Percentiles rank a stretch among this genome's conserved stretches.
These are phyloP conservation scores for Evansstolkia leycettana DNA, from an alignment of 495 filamentous ascomycete genomes.

Conservation along the genomic window DNA sequence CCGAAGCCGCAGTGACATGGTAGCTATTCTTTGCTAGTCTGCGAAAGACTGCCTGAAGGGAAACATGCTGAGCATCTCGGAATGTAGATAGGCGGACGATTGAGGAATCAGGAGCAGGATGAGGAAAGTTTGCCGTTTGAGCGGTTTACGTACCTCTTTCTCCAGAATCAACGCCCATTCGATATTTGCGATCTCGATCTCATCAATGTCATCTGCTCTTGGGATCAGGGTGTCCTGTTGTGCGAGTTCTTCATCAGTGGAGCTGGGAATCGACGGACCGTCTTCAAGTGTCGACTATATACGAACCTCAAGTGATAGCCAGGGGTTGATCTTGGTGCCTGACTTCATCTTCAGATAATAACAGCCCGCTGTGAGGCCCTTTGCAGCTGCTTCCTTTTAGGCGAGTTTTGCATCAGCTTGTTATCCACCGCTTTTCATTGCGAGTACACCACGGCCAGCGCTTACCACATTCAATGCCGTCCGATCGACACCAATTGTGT, in stretches of 20 bases:
- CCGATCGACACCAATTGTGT: slow-evolving; percentile 42
- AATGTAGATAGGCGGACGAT: too few species aligned
- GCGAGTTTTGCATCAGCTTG: too few species aligned
- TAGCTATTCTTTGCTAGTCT: slow-evolving; percentile 44
- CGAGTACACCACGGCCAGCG: slow-evolving; percentile 19
- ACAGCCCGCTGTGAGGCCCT: slow-evolving; percentile 53
- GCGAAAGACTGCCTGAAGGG: slow-evolving; percentile 65
- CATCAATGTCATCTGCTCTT: slow-evolving; percentile 35
- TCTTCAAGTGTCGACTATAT: too few species aligned
- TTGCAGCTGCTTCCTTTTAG: slow-evolving; percentile 46
- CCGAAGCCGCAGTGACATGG: slow-evolving; percentile 34
- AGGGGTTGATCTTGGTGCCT: slow-evolving; percentile 11
- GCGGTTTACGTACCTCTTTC: slow-evolving; percentile 73
- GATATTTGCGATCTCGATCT: slow-evolving; percentile 38
- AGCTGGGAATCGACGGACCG: neutral
- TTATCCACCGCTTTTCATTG: neutral
- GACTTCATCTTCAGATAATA: slow-evolving; percentile 26
- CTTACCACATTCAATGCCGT: slow-evolving; percentile 32
- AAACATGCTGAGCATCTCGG: too few species aligned
- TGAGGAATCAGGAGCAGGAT: too few species aligned
- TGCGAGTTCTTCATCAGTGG: neutral
- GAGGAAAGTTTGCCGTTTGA: too few species aligned
- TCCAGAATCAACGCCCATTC: slow-evolving; percentile 80
- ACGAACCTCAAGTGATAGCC: slow-evolving; percentile 7
- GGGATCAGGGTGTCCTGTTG: slow-evolving; percentile 59